Evolutionary conservation across 2,329 filamentous ascomycete species (phyloP), one percentile per base, ranked within the genome.

Genomic region (Leptodontidium sp.): DNA sequence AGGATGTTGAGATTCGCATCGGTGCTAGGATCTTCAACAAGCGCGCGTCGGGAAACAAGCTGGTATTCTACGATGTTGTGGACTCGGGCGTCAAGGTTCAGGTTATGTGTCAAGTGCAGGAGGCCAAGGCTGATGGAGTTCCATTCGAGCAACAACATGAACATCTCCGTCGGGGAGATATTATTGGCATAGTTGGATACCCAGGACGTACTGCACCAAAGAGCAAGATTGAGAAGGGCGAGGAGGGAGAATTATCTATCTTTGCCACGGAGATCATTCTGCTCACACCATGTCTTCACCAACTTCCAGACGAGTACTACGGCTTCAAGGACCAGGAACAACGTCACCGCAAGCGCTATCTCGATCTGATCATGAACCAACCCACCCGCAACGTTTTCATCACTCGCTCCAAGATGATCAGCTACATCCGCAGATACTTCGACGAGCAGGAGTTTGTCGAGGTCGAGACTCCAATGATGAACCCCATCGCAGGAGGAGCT

Each of bases 381-480:
- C 86, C 86, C 71, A 93, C 92, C 57, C 89, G 94, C 66, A 88
- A 97, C 69, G 91, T 94, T 68, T 92, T 98, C 81, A 86, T 93
- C 77, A 94, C 92, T 49, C 89, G 96, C 66, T 89, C 93, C 77
- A 94, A 93, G 87, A 94, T 98, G 77, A 89, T 97, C 78, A 90
- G 88, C 70, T 98, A 93, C 79, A 91, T 99, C 74, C 93, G 96
- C 61, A 74, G 88, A 76, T 99, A 91, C 86, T 93, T 99, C 75
- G 93, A 98, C 77, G 88, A 91, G 75, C 87, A 91, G 65, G 93
- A 95, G 76, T 99, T 99, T 81, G 86, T 94, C 66, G 94, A 98
- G 80, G 94, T 98, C 32, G 93, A 98, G 83, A 99, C 96, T 0
- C 95, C 96, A 5, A 98, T 98, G 89, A 94, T 99, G 88, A 97